phyloP scores from a whole-genome alignment of 2,329 filamentous ascomycete species.

The Stachybotrys chartarum region DNA sequence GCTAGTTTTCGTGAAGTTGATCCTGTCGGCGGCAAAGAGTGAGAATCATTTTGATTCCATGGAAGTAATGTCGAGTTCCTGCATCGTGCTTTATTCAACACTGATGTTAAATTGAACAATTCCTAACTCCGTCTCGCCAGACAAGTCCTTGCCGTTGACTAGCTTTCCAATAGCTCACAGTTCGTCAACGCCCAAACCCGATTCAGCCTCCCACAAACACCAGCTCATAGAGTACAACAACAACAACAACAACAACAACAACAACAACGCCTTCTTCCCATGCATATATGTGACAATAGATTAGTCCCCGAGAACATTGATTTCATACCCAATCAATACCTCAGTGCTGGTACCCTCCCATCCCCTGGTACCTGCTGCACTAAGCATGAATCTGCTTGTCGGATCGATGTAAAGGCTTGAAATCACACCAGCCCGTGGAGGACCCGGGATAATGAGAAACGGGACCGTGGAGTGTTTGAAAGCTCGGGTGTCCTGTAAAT shows the following conservation, averaged over 20 bases:
- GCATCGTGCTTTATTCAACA: too few relatives aligned
- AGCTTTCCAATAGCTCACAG: background rate
- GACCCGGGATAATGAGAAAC: constrained; percentile 93
- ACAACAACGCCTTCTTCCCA: background rate
- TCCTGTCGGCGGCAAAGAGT: too few relatives aligned
- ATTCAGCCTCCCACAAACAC: background rate
- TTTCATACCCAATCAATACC: constrained; percentile 91
- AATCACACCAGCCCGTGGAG: constrained; percentile 75
- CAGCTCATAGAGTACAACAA: background rate
- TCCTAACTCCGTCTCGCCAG: background rate
- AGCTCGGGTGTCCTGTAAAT: constrained; percentile 61
- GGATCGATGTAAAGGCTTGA: constrained; percentile 81
- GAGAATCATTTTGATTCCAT: too few relatives aligned
- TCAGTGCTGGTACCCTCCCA: constrained; percentile 93
- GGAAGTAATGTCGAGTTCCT: too few relatives aligned
- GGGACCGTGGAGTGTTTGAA: constrained; percentile 75
- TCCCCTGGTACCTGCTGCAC: constrained; percentile 82
- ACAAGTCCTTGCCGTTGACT: background rate
- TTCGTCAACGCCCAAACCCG: background rate
- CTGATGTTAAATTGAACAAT: background rate
- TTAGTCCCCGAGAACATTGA: constrained; percentile 31
- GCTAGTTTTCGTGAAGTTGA: too few relatives aligned
- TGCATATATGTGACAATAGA: background rate
- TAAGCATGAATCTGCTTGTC: constrained; percentile 84
- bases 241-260: background rate